Conservation (phyloP, 331 rosid species). For the Saraca asoca region DNA sequence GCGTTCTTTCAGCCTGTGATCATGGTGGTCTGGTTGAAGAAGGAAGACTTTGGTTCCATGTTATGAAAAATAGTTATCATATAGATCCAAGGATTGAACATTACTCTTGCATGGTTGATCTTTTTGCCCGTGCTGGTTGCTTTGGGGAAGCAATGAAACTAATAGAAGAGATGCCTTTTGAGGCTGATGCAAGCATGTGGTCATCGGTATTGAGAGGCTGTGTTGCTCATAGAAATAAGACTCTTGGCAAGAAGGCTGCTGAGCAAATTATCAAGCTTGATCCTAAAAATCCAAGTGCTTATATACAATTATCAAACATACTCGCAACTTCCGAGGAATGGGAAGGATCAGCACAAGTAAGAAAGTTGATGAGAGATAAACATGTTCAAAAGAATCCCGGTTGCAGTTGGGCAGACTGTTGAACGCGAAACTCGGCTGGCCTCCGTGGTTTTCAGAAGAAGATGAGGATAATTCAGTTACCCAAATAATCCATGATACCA, state of each 20-base stretch:
- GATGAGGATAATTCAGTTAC: constrained; percentile 4
- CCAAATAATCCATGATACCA: constrained; percentile 9
- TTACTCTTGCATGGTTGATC: constrained; percentile 73
- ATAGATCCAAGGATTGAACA: constrained; percentile 67
- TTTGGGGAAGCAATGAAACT: constrained; percentile 62
- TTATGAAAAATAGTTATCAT: constrained; percentile 53
- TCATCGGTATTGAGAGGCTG: constrained; percentile 75
- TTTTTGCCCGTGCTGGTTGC: constrained; percentile 70
- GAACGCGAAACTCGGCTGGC: constrained; percentile 29
- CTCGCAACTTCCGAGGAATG: constrained; percentile 67
- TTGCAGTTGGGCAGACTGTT: constrained; percentile 65
- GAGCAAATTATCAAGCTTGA: constrained; percentile 62
- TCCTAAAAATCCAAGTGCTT: constrained; percentile 65
- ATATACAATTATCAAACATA: constrained; percentile 68
- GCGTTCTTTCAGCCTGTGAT: constrained; percentile 73
- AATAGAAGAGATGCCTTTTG: constrained; percentile 64
- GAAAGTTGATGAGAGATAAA: constrained; percentile 58
- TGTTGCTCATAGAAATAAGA: constrained; percentile 57
- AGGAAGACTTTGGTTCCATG: constrained; percentile 60
- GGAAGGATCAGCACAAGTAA: constrained; percentile 72
- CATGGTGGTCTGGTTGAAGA: constrained; percentile 76
- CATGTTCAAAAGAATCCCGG: constrained; percentile 57
- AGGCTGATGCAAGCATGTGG: constrained; percentile 71
- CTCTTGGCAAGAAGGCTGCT: constrained; percentile 63
- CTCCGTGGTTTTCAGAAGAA: background rate